A percentile compares a stretch with the other conserved stretches of the same genome.
These are phyloP conservation scores for Exophiala dermatitidis DNA, from an alignment of 2,329 filamentous ascomycete species.

Conservation along the genomic window DNA sequence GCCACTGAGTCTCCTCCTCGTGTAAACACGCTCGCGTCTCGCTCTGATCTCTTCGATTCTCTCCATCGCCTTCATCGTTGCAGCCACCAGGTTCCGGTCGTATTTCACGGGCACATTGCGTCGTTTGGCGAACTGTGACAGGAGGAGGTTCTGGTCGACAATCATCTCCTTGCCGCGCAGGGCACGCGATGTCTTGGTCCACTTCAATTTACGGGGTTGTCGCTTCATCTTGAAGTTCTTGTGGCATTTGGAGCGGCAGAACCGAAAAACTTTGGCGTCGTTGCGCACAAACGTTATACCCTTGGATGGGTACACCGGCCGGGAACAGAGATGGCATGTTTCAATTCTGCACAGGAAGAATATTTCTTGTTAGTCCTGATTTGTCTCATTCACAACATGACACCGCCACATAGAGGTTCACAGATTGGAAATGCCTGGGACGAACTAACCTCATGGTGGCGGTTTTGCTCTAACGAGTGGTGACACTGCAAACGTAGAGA, in stretches of 20 bases:
- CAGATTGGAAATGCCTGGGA: too few species aligned
- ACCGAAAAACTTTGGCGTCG: conserved; percentile 59
- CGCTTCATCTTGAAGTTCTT: conserved; percentile 96
- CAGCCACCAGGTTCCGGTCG: conserved; percentile 82
- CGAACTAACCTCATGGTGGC: background rate
- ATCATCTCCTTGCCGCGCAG: conserved; percentile 81
- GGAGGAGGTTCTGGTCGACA: conserved; percentile 76
- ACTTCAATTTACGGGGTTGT: conserved; percentile 91
- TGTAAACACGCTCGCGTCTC: conserved; percentile 82
- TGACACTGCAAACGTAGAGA: too few species aligned
- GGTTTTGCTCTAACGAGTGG: background rate
- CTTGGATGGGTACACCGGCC: conserved; percentile 59
- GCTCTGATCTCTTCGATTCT: conserved; percentile 77
- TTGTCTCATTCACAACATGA: background rate
- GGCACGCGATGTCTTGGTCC: conserved; percentile 90
- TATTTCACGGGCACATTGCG: conserved; percentile 94
- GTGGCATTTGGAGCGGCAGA: conserved; percentile 63
- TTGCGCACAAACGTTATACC: conserved; percentile 62
- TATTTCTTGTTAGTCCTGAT: conserved; percentile 1
- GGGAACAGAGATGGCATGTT: conserved; percentile 65
- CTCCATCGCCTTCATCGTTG: conserved; percentile 87
- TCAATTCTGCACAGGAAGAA: conserved; percentile 34
- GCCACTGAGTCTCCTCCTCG: conserved; percentile 86
- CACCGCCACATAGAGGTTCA: too few species aligned
- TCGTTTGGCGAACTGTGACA: conserved; percentile 71